Evolutionary conservation across 495 filamentous ascomycete species (phyloP).

Genomic region (Penicillium tannophilum): DNA sequence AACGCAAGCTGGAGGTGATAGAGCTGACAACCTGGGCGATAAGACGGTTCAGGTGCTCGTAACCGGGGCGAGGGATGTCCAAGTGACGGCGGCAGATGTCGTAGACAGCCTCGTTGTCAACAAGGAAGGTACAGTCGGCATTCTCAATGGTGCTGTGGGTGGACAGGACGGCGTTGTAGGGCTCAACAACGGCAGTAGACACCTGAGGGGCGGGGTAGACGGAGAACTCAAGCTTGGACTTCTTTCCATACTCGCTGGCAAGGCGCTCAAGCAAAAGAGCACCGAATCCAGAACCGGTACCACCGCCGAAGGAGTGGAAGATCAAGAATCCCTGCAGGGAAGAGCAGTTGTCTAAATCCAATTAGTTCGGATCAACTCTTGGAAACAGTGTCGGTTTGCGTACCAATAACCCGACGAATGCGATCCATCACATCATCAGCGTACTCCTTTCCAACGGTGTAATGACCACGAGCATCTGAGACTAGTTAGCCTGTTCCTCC

Average conservation of each 20-base stretch:
- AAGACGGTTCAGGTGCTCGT: slow-evolving; percentile 85
- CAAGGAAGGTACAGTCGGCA: slow-evolving; percentile 89
- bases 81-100: slow-evolving; percentile 89
- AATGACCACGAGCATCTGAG: slow-evolving; percentile 84
- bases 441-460: slow-evolving; percentile 91
- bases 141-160: slow-evolving; percentile 95
- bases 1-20: slow-evolving; percentile 86
- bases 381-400: slow-evolving; percentile 20
- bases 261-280: slow-evolving; percentile 85
- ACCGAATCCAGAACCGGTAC: slow-evolving; percentile 90
- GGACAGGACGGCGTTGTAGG: slow-evolving; percentile 88
- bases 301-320: slow-evolving; percentile 93
- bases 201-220: slow-evolving; percentile 86
- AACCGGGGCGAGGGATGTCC: slow-evolving; percentile 83
- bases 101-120: slow-evolving; percentile 92
- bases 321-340: slow-evolving; percentile 90
- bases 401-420: slow-evolving; percentile 80
- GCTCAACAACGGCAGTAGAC: slow-evolving; percentile 87
- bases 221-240: slow-evolving; percentile 91
- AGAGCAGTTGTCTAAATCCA: slow-evolving; percentile 76
- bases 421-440: slow-evolving; percentile 81
- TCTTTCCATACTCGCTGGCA: slow-evolving; percentile 88
- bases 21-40: slow-evolving; percentile 92
- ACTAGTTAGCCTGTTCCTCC: slow-evolving; percentile 26
- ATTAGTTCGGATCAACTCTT: slow-evolving; percentile 19